phyloP scores from a whole-genome alignment of 2,329 filamentous ascomycete species.

The Fusarium setosum region DNA sequence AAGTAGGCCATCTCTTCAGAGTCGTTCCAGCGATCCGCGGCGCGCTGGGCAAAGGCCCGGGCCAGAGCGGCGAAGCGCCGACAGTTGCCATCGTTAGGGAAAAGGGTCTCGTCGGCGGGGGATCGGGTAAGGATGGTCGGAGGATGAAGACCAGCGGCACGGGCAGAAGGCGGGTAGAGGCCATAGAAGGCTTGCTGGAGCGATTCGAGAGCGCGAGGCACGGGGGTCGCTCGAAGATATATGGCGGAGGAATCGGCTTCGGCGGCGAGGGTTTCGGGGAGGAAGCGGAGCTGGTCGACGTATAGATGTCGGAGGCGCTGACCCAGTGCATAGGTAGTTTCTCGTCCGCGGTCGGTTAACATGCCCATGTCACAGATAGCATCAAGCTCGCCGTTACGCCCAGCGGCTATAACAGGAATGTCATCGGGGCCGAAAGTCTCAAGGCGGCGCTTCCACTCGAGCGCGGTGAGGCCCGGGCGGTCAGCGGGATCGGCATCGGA shows the following conservation, averaged over 20 bases:
- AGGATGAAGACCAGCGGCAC: constrained; percentile 62
- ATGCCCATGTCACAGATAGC: constrained; percentile 83
- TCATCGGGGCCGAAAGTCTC: constrained; percentile 83
- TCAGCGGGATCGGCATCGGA: constrained; percentile 40
- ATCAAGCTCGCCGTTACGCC: constrained; percentile 78
- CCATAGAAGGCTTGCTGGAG: constrained; percentile 81
- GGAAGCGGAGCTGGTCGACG: constrained; percentile 78
- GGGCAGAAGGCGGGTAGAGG: constrained; percentile 72
- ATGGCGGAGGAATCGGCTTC: constrained; percentile 67
- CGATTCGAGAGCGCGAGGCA: constrained; percentile 81
- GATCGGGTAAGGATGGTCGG: constrained; percentile 75
- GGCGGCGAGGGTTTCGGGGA: constrained; percentile 69
- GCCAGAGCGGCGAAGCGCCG: constrained; percentile 77
- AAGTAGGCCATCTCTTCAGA: constrained; percentile 87
- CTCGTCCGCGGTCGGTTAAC: constrained; percentile 79
- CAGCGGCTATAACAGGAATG: constrained; percentile 75
- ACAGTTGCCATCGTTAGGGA: constrained; percentile 82
- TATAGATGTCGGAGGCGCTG: constrained; percentile 77
- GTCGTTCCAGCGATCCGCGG: constrained; percentile 79
- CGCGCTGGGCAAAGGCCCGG: constrained; percentile 76
- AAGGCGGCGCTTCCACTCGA: constrained; percentile 77
- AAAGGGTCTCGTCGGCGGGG: constrained; percentile 79
- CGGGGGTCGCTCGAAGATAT: constrained; percentile 79
- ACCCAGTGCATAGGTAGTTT: constrained; percentile 78
- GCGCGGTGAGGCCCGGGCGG: constrained; percentile 52